Conservation (phyloP, 2,329 filamentous ascomycete genomes). For the Chrysosporium queenslandicum region DNA sequence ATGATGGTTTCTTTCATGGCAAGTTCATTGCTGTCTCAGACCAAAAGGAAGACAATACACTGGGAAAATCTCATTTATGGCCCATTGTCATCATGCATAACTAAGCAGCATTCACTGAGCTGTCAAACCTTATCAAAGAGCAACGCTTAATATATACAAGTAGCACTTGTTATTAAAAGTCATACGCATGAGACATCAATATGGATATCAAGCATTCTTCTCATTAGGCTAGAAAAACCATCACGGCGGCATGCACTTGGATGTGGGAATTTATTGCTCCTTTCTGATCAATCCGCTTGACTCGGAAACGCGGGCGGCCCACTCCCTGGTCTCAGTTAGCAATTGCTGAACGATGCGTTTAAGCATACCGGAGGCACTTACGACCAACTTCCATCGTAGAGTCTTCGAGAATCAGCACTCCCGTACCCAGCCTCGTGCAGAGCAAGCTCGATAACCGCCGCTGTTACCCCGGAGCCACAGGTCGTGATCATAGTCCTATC, state of each 20-base stretch:
- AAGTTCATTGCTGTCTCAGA: not conserved
- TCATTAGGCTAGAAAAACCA: not conserved
- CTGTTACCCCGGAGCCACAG: slow-evolving; percentile 91
- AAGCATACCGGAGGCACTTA: slow-evolving; percentile 43
- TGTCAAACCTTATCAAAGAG: too few species aligned
- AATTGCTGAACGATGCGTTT: not conserved
- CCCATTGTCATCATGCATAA: not conserved
- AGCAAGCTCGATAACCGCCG: slow-evolving; percentile 80
- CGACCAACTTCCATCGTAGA: slow-evolving; percentile 98
- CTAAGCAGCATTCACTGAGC: not conserved
- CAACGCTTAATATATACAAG: too few species aligned
- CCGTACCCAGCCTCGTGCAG: slow-evolving; percentile 69
- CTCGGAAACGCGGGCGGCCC: slow-evolving; percentile 42
- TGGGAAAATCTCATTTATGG: not conserved
- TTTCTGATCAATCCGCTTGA: slow-evolving; percentile 38
- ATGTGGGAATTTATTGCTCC: slow-evolving; percentile 18
- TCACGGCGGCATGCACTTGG: not conserved
- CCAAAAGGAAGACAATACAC: not conserved
- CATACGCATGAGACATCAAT: too few species aligned
- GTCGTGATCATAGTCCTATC: slow-evolving; percentile 72
- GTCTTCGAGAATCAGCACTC: slow-evolving; percentile 53
- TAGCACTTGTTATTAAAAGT: too few species aligned
- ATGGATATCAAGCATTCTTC: not conserved
- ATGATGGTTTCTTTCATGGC: not conserved
- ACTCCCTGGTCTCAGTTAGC: slow-evolving; percentile 32